phyloP scores from a whole-genome alignment of 352 stramenopile genomes.

The Globisporangium lucens region DNA sequence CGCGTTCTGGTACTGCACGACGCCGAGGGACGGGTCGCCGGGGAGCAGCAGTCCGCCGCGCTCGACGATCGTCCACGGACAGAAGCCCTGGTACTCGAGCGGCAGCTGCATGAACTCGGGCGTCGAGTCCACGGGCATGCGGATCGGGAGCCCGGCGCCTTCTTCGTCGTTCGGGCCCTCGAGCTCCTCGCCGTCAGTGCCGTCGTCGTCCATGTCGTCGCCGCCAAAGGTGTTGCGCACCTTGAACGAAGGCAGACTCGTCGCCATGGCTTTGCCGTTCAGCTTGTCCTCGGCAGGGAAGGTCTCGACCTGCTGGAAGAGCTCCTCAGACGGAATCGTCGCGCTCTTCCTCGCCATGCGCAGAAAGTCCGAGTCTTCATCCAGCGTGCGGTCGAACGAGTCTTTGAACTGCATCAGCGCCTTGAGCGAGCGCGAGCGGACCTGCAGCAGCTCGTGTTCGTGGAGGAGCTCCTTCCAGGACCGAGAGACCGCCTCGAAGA shows the following conservation, averaged over 20 bases:
- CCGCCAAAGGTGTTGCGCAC: conserved; percentile 30
- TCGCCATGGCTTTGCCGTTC: conserved; percentile 3
- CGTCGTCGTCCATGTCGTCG: conserved; percentile 35
- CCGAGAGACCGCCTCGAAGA: conserved; percentile 88
- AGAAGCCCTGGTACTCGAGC: conserved; percentile 94
- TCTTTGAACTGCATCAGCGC: conserved; percentile 74
- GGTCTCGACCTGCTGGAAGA: conserved; percentile 66
- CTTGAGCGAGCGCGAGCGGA: conserved; percentile 61
- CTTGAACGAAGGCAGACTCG: conserved; percentile 21
- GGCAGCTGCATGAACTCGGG: conserved; percentile 94
- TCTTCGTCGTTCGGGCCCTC: conserved; percentile 36
- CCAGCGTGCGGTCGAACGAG: conserved; percentile 59
- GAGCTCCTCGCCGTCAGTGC: conserved; percentile 9
- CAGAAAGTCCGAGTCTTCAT: conserved; percentile 52
- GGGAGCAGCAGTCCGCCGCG: conserved; percentile 87
- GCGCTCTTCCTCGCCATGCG: conserved; percentile 47
- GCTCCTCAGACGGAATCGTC: conserved; percentile 60
- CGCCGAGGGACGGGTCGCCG: conserved; percentile 88
- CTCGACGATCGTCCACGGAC: conserved; percentile 89
- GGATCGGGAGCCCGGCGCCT: conserved; percentile 51
- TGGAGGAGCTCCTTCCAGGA: conserved; percentile 81
- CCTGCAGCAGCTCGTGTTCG: conserved; percentile 70
- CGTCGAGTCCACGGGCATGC: conserved; percentile 89
- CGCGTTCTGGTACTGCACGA: conserved; percentile 86
- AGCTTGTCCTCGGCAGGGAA: conserved; percentile 47